Base-by-base conservation (phyloP, 202 grass and related monocot species). In the Elaeis oleifera region DNA sequence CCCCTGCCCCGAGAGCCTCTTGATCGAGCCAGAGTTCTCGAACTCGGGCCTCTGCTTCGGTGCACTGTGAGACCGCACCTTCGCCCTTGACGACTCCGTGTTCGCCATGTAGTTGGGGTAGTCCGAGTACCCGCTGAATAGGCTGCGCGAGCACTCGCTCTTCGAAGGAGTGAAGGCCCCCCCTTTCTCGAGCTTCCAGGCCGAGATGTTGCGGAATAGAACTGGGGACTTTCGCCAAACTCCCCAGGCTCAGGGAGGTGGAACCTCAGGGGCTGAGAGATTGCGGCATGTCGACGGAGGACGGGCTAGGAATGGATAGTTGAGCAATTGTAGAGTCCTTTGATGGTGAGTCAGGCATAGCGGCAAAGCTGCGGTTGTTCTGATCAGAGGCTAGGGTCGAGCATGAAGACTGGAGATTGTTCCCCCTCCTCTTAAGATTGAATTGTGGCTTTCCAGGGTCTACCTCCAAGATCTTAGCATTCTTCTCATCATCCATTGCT, bases 91-190 rank as follows among this genome's bases (percentile, higher is more conserved):
- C 9, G 94, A 99, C 78, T 99, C 83, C 0, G 94, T 99, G 73
- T 94, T 86, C 0, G 85, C 77, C 94, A 99, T 99, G 82, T 99
- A 99, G 74, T 79, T 99, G 1, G 94, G 94, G 65, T 81, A 77
- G 64, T 86, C 87, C 52, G 74, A 84, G 80, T 79, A 99, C 13
- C 82, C 82, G 0, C 78, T 78, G 55, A 84, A 94, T 6, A 76
- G 75, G 71, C 81, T 76, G 36, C 74, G 75, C 4, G 78, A 84
- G 73, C 80, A 81, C 60, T 88, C 90, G 54, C 80, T 85, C 68
- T 96, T 89, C 24, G 84, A 61, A 0, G 91, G 92, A 44, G 87
- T 91, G 78, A 89, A 89, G 3, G 65, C 50, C 5, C 79, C 76
- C 79, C 76, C 26, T 77, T 44, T 68, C 87, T 62, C 49, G 83